Evolutionary conservation across 768 basidiomycete species (phyloP), one percentile per base, ranked within the genome.

Genomic region (Ramaria sp.): DNA sequence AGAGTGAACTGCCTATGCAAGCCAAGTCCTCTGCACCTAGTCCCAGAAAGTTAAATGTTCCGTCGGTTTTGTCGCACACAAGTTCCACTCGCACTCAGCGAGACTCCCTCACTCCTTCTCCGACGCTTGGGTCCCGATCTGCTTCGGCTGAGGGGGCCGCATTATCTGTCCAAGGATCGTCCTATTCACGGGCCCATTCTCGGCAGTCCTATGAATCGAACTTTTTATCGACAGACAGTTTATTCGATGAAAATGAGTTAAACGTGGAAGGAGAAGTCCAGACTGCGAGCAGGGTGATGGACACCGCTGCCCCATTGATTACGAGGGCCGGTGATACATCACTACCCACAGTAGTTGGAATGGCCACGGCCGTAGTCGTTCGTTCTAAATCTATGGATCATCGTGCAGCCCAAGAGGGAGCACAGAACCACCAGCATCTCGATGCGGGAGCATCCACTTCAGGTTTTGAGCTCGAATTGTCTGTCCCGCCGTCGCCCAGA

Each of bases 31-130:
- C 17, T 7, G 31, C 19, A 27, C 48, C 4, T 10, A 49, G 12
- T 12, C 15, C 24, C 20, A 24, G n/a, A n/a, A 52, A 15, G n/a
- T 19, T 34, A 12, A 1, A 39, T 24, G 20, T 38, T 31, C 34
- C 17, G n/a, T 48, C 53, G 34, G 55, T 22, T n/a, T 15, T 38
- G 9, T 57, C 55, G 10, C 31, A 48, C 10, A 31, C 55, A n/a
- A 57, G 37, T 22, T 57, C 55, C 10, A 57, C 46, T 3, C 45
- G 37, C 12, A 57, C 55, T 12, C 55, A 57, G 30, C 37, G 55
- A 7, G 55, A 57, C 39, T 57, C 55, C 30, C 9, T 57, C n/a
- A 24, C 55, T 10, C 9, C 51, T 38, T 39, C 34, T 22, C 51
- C 17, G 22, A 30, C 24, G 4, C 13, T 33, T 10, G 48, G n/a